phyloP scores from a whole-genome alignment of 192 early-diverging fungal genomes.

The Linnemannia zychae region DNA sequence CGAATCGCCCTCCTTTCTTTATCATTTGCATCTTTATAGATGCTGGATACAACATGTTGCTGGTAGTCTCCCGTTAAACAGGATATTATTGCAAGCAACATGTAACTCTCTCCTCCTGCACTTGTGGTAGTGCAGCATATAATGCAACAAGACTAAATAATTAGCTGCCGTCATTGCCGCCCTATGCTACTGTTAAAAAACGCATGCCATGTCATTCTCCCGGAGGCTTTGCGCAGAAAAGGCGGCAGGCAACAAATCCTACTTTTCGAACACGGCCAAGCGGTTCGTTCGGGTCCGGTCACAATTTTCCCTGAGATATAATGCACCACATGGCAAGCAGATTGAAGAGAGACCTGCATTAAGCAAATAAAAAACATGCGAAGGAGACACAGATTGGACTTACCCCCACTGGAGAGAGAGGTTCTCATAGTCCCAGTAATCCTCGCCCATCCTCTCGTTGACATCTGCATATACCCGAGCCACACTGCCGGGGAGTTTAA shows the following conservation, averaged over 20 bases:
- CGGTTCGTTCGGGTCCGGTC: background rate
- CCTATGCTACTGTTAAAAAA: background rate
- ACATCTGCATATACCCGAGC: conserved; percentile 88
- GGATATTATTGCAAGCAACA: too few species aligned
- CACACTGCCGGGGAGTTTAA: conserved; percentile 44
- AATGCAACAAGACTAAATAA: too few species aligned
- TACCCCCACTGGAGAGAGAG: conserved; percentile 92
- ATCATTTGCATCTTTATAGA: too few species aligned
- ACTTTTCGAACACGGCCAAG: background rate
- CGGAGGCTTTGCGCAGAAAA: background rate
- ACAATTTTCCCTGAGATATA: background rate
- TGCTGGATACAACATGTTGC: too few species aligned
- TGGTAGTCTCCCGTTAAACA: too few species aligned
- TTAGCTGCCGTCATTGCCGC: background rate
- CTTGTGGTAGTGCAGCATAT: too few species aligned
- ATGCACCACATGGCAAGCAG: background rate
- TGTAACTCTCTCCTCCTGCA: too few species aligned
- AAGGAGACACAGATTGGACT: conserved; percentile 17
- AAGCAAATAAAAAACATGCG: background rate
- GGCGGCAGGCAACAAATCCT: background rate
- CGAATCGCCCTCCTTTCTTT: too few species aligned
- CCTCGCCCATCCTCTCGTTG: conserved; percentile 80
- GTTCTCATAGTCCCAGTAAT: conserved; percentile 98
- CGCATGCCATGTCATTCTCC: background rate
- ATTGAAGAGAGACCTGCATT: too few species aligned